These are phyloP conservation scores for Azolla pinnata DNA, from an alignment of 75 land plant genomes.

Conservation along the genomic window DNA sequence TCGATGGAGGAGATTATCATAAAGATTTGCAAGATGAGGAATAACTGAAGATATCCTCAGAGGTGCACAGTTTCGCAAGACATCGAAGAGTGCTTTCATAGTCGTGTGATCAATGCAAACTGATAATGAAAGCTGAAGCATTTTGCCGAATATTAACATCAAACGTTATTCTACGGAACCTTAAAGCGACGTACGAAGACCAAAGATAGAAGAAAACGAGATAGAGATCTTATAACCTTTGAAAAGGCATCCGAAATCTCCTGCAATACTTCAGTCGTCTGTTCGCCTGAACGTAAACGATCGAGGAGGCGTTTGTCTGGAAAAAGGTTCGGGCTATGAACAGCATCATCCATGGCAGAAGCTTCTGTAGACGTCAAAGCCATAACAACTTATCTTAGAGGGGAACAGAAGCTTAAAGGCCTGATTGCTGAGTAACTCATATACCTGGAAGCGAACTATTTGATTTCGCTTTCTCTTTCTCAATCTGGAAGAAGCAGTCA, in stretches of 20 bases:
- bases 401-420: background rate
- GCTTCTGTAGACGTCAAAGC: background rate
- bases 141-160: background rate
- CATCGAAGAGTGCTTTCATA: background rate
- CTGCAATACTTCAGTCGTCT: too few relatives aligned
- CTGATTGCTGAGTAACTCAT: background rate
- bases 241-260: background rate
- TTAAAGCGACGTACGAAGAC: background rate
- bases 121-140: constrained; percentile 3
- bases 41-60: background rate
- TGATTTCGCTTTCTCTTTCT: background rate
- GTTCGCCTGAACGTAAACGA: background rate
- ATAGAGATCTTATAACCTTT: background rate
- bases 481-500: background rate
- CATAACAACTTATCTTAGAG: background rate
- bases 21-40: constrained; percentile 1
- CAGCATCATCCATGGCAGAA: background rate
- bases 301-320: background rate
- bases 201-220: too few relatives aligned
- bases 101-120: background rate
- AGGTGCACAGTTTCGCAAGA: constrained; percentile 1
- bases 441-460: too few relatives aligned
- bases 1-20: constrained; percentile 10
- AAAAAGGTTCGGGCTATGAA: background rate
- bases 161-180: background rate